These are phyloP conservation scores for Yamadazyma sp. DNA, from an alignment of 1,139 yeast species.

Conservation along the genomic window DNA sequence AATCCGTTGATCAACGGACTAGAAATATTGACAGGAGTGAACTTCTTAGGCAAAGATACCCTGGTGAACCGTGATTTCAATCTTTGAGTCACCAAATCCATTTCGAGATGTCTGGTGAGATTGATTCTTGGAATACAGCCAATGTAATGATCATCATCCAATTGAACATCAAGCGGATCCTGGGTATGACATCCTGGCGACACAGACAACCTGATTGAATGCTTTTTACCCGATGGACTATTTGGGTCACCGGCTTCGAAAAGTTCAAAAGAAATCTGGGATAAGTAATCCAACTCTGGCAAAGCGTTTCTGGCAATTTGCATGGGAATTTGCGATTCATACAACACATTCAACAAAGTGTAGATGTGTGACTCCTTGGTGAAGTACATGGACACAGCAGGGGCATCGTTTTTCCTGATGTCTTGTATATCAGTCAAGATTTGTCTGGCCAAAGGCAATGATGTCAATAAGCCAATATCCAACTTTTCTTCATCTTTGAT, in stretches of 20 bases:
- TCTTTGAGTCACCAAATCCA: conserved; percentile 83
- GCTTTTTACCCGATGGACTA: conserved; percentile 66
- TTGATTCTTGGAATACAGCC: conserved; percentile 92
- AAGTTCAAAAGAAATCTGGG: conserved; percentile 91
- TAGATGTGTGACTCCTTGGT: conserved; percentile 97
- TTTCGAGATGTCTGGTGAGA: conserved; percentile 88
- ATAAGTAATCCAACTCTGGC: conserved; percentile 93
- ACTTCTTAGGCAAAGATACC: conserved; percentile 87
- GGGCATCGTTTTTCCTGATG: conserved; percentile 74
- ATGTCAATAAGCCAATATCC: conserved; percentile 92
- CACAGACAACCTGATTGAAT: conserved; percentile 81
- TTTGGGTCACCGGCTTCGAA: conserved; percentile 76
- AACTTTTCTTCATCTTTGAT: conserved; percentile 93
- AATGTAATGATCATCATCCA: conserved; percentile 94
- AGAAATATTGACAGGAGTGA: conserved; percentile 84
- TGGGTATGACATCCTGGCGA: conserved; percentile 99
- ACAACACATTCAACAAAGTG: conserved; percentile 84
- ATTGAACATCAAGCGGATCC: conserved; percentile 93
- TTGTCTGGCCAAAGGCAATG: conserved; percentile 90
- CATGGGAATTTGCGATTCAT: conserved; percentile 94
- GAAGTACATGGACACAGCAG: conserved; percentile 86
- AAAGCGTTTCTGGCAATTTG: conserved; percentile 91
- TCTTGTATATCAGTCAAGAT: conserved; percentile 77
- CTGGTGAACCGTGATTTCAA: conserved; percentile 80
- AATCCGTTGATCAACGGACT: conserved; percentile 52